Percentiles rank a stretch among this genome's conserved stretches.
Conservation (phyloP, 352 stramenopile species). For the Blastocystis sp. region DNA sequence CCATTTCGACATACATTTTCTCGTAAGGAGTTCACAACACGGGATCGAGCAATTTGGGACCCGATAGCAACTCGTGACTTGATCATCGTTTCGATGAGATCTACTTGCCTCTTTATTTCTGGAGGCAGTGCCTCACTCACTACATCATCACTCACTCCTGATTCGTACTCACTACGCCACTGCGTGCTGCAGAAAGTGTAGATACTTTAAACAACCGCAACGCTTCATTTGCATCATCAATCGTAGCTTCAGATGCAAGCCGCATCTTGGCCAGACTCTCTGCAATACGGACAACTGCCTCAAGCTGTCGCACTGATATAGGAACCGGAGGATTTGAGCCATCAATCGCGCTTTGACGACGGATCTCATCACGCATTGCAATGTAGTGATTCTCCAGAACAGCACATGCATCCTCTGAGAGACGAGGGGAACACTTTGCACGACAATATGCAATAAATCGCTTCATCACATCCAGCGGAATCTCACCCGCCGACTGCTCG, state of each 20-base stretch:
- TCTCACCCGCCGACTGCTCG: constrained; percentile 66
- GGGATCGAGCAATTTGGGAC: constrained; percentile 25
- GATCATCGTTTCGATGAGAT: constrained; percentile 51
- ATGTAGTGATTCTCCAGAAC: constrained; percentile 93
- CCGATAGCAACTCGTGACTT: constrained; percentile 48
- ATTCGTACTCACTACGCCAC: constrained; percentile 79
- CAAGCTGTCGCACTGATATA: constrained; percentile 95
- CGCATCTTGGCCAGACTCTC: constrained; percentile 96
- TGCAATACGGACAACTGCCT: constrained; percentile 90
- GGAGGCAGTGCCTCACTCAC: constrained; percentile 1
- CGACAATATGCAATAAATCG: constrained; percentile 96
- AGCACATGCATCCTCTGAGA: constrained; percentile 83
- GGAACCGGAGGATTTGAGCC: constrained; percentile 78
- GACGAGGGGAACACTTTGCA: constrained; percentile 76
- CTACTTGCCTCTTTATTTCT: constrained; percentile 48
- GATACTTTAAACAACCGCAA: constrained; percentile 94
- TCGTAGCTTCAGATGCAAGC: constrained; percentile 73
- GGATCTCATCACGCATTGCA: constrained; percentile 85
- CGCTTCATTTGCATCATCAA: constrained; percentile 85
- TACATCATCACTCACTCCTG: constrained; percentile 60
- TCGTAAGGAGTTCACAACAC: constrained; percentile 13
- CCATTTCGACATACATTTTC: background rate
- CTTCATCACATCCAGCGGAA: constrained; percentile 83
- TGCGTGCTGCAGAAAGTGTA: constrained; percentile 91
- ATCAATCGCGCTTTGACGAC: constrained; percentile 70